Evolutionary conservation across 306 rosid genomes (phyloP).

Genomic region (Rubus parviflorus): DNA sequence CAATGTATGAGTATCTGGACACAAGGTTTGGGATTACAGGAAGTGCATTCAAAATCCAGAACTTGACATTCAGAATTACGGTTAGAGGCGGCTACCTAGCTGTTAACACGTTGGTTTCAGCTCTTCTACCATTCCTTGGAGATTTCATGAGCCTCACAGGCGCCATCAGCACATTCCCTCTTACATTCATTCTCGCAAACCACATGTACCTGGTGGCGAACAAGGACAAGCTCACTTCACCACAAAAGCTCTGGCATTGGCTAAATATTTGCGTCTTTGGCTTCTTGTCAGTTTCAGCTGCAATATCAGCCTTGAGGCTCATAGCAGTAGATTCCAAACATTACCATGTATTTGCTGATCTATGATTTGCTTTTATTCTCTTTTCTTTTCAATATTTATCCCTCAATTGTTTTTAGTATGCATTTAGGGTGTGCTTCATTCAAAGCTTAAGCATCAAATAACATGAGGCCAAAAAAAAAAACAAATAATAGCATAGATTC

Average conservation of each 20-base stretch:
- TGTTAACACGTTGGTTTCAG: slow-evolving; percentile 68
- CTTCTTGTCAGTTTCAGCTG: slow-evolving; percentile 69
- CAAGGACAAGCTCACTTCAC: slow-evolving; percentile 54
- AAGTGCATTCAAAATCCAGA: slow-evolving; percentile 52
- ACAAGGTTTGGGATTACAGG: slow-evolving; percentile 75
- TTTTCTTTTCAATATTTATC: neutral
- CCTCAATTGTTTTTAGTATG: neutral
- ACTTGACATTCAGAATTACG: slow-evolving; percentile 59
- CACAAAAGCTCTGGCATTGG: slow-evolving; percentile 92
- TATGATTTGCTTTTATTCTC: slow-evolving; percentile 28
- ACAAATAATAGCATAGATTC: neutral
- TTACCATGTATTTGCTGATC: slow-evolving; percentile 73
- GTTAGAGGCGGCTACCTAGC: slow-evolving; percentile 87
- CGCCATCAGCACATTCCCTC: slow-evolving; percentile 93
- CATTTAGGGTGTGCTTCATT: neutral
- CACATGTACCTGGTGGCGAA: slow-evolving; percentile 87
- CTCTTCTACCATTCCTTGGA: slow-evolving; percentile 89
- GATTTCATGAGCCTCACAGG: slow-evolving; percentile 99
- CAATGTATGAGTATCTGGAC: slow-evolving; percentile 89
- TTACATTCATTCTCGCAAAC: slow-evolving; percentile 89
- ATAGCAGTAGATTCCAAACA: slow-evolving; percentile 78
- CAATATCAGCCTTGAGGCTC: slow-evolving; percentile 75
- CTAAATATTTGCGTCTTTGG: slow-evolving; percentile 76
- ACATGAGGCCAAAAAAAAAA: neutral
- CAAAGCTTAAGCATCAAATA: neutral